Base-by-base conservation (phyloP, 129 eudicot species). In the Flaveria bidentis region DNA sequence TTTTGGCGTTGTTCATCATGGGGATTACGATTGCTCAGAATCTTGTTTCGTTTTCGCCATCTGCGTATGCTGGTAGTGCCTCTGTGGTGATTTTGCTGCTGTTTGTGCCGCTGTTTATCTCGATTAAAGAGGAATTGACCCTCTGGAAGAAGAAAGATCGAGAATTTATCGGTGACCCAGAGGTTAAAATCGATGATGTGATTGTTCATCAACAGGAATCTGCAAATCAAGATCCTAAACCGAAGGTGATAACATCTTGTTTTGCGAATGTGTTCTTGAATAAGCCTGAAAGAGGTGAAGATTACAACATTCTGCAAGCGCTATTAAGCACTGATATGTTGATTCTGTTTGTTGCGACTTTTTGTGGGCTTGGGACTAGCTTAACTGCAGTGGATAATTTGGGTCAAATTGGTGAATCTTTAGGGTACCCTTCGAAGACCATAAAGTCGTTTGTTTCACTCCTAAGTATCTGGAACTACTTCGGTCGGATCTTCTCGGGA, bases 401-500 rank as follows among this genome's bases (percentile, higher is more conserved):
- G 42, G 98, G 98, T 11, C 98, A 93, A 44, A 88, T 93, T 10
- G 98, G 98, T 2, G 90, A 81, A 16, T 78, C 98, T 0, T 75
- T 93, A 20, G 98, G 95, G 46, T 93, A 93, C 51, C 92, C 98
- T 9, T 62, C 61, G 2, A 83, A 68, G 5, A 86, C 86, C 45
- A 79, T 90, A 3, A 85, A 88, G 69, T 86, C 98, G 12, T 93
- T 93, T 28, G 85, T 93, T 9, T 90, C 96, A 1, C 85, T 93
- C 3, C 83, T 90, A 50, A 90, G 98, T 70, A 93, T 93, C 68
- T 90, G 98, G 98, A 90, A 86, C 61, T 90, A 86, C 69, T 82
- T 93, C 2, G 95, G 98, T 0, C 78, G 96, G 23, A 96, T 93
- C 6, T 47, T 78, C 9, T 64, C 95, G 3, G 98, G 98, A 3